A percentile compares a stretch with the other conserved stretches of the same genome.
Conservation (phyloP, 495 filamentous ascomycete genomes). For the Tuber umbilicatum region DNA sequence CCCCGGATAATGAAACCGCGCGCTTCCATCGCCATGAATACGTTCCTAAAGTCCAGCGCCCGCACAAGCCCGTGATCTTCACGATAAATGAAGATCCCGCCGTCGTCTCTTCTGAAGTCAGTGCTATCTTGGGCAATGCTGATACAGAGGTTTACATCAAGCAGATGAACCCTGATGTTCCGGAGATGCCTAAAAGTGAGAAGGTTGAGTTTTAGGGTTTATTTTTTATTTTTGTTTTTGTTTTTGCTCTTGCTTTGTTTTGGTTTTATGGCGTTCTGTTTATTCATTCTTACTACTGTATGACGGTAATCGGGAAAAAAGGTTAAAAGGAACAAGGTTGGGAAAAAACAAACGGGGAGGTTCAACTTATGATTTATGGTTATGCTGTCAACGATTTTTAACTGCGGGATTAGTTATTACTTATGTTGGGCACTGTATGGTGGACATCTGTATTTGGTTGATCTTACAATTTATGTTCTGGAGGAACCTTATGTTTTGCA, state of each 20-base stretch:
- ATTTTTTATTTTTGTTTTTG: background rate
- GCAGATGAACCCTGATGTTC: background rate
- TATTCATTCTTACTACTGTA: background rate
- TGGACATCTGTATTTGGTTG: background rate
- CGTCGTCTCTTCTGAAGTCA: background rate
- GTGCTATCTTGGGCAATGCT: background rate
- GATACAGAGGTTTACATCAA: background rate
- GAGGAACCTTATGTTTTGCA: background rate
- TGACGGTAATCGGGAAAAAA: background rate
- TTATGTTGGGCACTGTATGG: background rate
- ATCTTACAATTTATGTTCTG: background rate
- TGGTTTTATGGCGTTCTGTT: background rate
- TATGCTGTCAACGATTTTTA: background rate
- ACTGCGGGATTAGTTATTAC: background rate
- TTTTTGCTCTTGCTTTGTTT: background rate
- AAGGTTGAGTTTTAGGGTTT: background rate
- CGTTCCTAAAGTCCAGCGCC: background rate
- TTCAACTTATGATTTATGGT: conserved; percentile 1
- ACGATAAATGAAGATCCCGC: background rate
- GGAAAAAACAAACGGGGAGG: background rate
- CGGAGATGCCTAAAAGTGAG: background rate
- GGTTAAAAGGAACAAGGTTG: background rate
- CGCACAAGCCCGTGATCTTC: background rate
- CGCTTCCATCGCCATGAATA: conserved; percentile 4
- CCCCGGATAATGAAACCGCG: background rate